A percentile compares a stretch with the other conserved stretches of the same genome.
Evolutionary conservation across 805 yeast genomes (phyloP).

Genomic region (Metschnikowia picachoensis): DNA sequence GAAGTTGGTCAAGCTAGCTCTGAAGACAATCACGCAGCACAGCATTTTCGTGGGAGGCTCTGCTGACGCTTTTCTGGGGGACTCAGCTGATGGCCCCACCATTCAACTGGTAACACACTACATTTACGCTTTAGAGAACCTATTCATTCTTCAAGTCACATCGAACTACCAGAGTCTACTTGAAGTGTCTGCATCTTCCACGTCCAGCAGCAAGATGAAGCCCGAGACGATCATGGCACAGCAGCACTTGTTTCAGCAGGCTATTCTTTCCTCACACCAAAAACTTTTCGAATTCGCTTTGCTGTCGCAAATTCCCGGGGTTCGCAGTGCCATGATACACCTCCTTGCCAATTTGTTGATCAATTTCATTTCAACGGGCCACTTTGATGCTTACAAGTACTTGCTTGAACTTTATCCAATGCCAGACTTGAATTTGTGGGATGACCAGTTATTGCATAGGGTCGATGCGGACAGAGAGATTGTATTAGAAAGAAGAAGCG

Average conservation of each 20-base stretch:
- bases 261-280: conserved; percentile 28
- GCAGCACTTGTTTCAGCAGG: conserved; percentile 35
- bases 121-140: conserved; percentile 28
- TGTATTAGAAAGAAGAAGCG: conserved; percentile 17
- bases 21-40: conserved; percentile 24
- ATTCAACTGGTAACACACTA: conserved; percentile 28
- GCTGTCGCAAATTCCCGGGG: conserved; percentile 30
- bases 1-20: conserved; percentile 31
- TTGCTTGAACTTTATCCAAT: conserved; percentile 28
- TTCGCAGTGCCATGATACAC: conserved; percentile 37
- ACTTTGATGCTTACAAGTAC: conserved; percentile 33
- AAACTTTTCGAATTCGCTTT: conserved; percentile 29
- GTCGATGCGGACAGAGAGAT: conserved; percentile 22
- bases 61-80: conserved; percentile 9
- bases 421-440: conserved; percentile 32
- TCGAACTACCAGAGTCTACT: conserved; percentile 37
- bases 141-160: conserved; percentile 30
- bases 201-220: conserved; percentile 38
- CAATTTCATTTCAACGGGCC: conserved; percentile 38
- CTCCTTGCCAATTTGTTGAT: conserved; percentile 31
- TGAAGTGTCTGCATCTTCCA: conserved; percentile 32
- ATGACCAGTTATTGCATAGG: conserved; percentile 18
- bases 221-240: conserved; percentile 40
- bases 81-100: conserved; percentile 4
- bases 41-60: conserved; percentile 17